A percentile compares a stretch with the other conserved stretches of the same genome.
phyloP scores from a whole-genome alignment of 2,329 filamentous ascomycete genomes.

The Aspergillus niger region DNA sequence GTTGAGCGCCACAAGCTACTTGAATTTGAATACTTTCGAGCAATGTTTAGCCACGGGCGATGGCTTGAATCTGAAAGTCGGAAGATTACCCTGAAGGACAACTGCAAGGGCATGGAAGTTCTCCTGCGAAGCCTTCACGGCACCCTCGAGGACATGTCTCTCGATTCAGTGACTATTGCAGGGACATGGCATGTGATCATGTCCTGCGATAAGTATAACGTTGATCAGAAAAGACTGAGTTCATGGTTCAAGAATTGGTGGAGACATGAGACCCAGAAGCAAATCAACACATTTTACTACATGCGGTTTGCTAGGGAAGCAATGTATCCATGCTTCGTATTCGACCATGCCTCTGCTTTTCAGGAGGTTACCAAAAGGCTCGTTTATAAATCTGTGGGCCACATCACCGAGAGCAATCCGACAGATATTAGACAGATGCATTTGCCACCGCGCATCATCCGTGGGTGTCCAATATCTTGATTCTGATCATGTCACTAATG shows the following conservation, averaged over 20 bases:
- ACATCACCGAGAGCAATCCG: conserved; percentile 10
- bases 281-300: not conserved
- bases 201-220: not conserved
- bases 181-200: not conserved
- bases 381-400: not conserved
- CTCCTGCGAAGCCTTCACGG: not conserved
- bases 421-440: not conserved
- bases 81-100: not conserved
- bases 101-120: not conserved
- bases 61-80: not conserved
- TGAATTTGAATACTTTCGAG: not conserved
- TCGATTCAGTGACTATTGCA: not conserved
- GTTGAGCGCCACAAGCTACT: not conserved
- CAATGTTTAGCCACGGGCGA: not conserved
- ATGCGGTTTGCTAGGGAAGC: not conserved
- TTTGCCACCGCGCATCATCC: not conserved
- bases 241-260: not conserved
- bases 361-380: not conserved
- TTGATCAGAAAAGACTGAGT: not conserved
- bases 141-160: not conserved
- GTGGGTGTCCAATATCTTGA: not conserved
- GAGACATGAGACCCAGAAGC: not conserved
- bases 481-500: not conserved
- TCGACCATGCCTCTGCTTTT: not conserved
- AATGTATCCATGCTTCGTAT: conserved; percentile 5